These are phyloP conservation scores for Globisporangium splendens DNA, from an alignment of 352 stramenopile species.

Conservation along the genomic window DNA sequence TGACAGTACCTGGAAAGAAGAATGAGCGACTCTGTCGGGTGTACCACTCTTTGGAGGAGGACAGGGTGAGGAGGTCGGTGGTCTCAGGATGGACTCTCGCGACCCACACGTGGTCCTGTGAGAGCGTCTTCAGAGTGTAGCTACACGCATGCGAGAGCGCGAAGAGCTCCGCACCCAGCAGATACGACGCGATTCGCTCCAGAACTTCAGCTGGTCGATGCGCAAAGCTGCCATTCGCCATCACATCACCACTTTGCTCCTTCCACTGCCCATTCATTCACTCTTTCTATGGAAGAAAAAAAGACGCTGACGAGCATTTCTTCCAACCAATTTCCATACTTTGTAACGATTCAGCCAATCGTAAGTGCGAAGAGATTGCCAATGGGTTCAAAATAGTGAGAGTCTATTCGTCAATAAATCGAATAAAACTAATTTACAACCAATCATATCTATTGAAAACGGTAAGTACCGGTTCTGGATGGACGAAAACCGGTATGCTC, in stretches of 20 bases:
- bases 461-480: no score
- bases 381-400: not conserved
- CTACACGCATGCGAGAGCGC: conserved; percentile 11
- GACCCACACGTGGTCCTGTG: conserved; percentile 1
- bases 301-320: not conserved
- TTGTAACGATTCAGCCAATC: not conserved
- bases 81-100: not conserved
- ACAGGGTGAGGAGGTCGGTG: no score
- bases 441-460: not conserved
- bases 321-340: not conserved
- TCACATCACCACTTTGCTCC: not conserved
- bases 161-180: conserved; percentile 13
- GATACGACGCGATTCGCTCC: conserved; percentile 1
- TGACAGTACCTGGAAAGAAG: not conserved
- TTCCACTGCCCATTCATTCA: not conserved
- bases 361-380: not conserved
- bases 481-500: no score
- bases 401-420: not conserved
- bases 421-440: not conserved
- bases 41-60: conserved; percentile 4
- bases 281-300: no score
- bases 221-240: not conserved
- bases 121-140: conserved; percentile 4
- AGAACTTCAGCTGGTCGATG: not conserved
- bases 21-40: not conserved